Conservation (phyloP, 352 stramenopile genomes). For the Thalassiosira livingstoniorum region DNA sequence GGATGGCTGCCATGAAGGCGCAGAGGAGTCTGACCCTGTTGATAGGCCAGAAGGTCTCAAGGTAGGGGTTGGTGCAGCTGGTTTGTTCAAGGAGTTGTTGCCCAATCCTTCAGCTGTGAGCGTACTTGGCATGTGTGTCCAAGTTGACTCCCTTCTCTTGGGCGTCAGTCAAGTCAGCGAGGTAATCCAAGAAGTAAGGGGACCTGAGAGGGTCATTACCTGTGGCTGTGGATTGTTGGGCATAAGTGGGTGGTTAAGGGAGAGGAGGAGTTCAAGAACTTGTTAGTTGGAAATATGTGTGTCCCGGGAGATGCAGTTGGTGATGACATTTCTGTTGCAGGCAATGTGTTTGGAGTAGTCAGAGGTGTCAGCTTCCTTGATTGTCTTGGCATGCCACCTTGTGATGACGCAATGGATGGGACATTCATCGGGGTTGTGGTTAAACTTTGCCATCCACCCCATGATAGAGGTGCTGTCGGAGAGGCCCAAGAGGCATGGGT, state of each 20-base stretch:
- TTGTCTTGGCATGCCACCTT: neutral
- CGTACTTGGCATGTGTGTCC: conserved; percentile 31
- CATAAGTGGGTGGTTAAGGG: conserved; percentile 3
- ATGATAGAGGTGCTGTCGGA: neutral
- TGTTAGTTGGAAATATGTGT: conserved; percentile 3
- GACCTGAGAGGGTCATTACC: conserved; percentile 5
- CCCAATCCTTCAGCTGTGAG: conserved; percentile 11
- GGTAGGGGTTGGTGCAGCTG: neutral
- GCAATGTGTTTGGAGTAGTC: conserved; percentile 31
- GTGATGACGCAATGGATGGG: conserved; percentile 7
- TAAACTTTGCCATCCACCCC: conserved; percentile 36
- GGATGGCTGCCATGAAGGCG: conserved; percentile 10
- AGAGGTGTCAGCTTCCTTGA: neutral
- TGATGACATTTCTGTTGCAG: neutral
- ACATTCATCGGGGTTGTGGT: conserved; percentile 14
- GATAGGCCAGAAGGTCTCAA: conserved; percentile 1
- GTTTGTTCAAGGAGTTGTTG: neutral
- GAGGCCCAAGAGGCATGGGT: conserved; percentile 21
- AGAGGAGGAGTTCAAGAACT: conserved; percentile 2
- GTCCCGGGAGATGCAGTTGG: neutral
- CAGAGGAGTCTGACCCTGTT: conserved; percentile 2
- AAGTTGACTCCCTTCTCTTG: conserved; percentile 32
- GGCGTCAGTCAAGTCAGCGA: conserved; percentile 21
- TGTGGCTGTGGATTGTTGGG: conserved; percentile 7
- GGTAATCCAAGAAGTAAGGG: conserved; percentile 22